These are phyloP conservation scores for Erodium maritimum DNA, from an alignment of 345 rosid species.

Conservation along the genomic window DNA sequence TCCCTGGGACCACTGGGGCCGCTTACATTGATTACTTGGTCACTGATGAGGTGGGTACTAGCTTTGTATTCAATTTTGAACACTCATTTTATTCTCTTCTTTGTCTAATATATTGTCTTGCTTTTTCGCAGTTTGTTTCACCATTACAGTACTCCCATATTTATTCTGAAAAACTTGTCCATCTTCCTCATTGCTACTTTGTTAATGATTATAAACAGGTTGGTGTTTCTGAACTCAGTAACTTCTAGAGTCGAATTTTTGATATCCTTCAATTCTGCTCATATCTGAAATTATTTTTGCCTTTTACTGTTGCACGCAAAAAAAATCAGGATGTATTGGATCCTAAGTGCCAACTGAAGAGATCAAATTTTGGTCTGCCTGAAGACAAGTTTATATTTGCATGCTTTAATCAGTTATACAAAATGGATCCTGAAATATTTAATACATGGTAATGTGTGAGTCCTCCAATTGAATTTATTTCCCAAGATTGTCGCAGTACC, in stretches of 20 bases:
- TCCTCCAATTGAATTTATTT: too few relatives aligned
- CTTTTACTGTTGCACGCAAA: conserved; percentile 32
- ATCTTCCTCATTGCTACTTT: conserved; percentile 94
- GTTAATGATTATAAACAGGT: conserved; percentile 99
- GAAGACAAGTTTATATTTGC: conserved; percentile 96
- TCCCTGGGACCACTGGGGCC: conserved; percentile 99
- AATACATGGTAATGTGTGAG: conserved; percentile 58
- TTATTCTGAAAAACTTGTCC: conserved; percentile 95
- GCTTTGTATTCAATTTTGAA: neutral
- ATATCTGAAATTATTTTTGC: neutral
- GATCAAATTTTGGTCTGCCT: conserved; percentile 88
- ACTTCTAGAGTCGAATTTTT: conserved; percentile 1
- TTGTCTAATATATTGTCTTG: too few relatives aligned
- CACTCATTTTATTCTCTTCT: neutral
- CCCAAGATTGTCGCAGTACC: too few relatives aligned
- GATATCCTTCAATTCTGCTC: neutral
- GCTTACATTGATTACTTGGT: conserved; percentile 87
- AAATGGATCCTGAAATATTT: conserved; percentile 96
- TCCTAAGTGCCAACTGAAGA: conserved; percentile 58
- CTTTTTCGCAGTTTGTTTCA: conserved; percentile 65
- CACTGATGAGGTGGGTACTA: conserved; percentile 73
- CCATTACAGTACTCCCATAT: conserved; percentile 61
- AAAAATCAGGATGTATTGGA: conserved; percentile 84
- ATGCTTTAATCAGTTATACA: conserved; percentile 96
- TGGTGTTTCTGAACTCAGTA: too few relatives aligned